Base-by-base conservation (phyloP, 1,139 yeast species). In the Blastobotrys malaysiensis region DNA sequence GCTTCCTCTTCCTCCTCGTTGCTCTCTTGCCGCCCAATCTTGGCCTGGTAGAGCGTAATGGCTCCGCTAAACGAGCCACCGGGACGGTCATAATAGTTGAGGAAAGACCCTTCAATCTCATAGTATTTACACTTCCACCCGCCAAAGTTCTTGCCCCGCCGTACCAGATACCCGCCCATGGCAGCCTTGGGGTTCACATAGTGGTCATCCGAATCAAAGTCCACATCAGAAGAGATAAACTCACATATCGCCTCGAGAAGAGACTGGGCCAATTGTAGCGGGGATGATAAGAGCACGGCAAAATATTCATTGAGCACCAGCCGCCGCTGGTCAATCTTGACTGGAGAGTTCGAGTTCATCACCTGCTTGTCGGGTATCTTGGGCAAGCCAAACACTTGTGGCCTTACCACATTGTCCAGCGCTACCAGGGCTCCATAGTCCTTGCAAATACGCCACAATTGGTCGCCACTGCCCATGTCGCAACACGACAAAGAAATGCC, bases 111-210 rank as follows among this genome's bases (percentile, higher is more conserved):
- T 58, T 84, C 88, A 14, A 87, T 78, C 47, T 82, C 83, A 68
- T 88, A 87, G 77, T 86, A 87, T 51, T 89, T 72, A 5, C 83
- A 76, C 63, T 83, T 85, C 97, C 97, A 89, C 45, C 78, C 78
- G 54, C 71, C 86, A 74, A 74, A 79, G 60, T 71, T 87, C 68
- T 71, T 79, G 62, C 83, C 82, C 50, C 87, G 78, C 58, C 88
- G 78, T 6, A 88, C 73, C 55, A 88, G 71, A 62, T 77, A 83
- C 0, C 96, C 95, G 16, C 39, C n/a, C 48, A 45, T 45, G 13
- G 43, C 20, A 5, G 24, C 50, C 27, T 43, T 24, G 45, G 27
- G 18, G 16, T 27, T 21, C 9, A 27, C 43, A 26, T 52, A 45
- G 18, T 21, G 21, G n/a, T 46, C 31, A 14, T 20, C 46, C 22